Evolutionary conservation across 2,329 filamentous ascomycete species (phyloP), one percentile per base, ranked within the genome.

Genomic region (Microsporum audouinii): DNA sequence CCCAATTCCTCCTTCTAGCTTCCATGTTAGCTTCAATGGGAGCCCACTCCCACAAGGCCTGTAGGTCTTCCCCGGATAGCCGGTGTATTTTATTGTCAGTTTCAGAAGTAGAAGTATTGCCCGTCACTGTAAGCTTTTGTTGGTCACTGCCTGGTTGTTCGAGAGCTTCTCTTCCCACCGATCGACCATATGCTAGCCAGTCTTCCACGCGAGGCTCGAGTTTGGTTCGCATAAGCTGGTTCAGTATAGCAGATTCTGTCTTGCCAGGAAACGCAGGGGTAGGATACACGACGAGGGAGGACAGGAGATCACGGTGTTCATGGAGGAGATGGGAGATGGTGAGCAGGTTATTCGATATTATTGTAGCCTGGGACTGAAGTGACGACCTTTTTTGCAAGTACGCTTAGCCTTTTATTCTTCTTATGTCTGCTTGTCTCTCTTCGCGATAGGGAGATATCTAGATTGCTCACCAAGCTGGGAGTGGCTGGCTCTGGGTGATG

Each of bases 221-320:
- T 71, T 94, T 94, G 75, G 94, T 95, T 43, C 89, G 86, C 36
- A 95, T 78, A 1, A 95, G 78, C 67, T 87, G 83, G 31, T 82
- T 79, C 0, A 92, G 79, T 2, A 89, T 79, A 57, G 71, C 68
- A 1, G 71, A 75, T 71, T 88, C 84, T 3, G 81, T 86, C 66
- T 82, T 85, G 41, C 84, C 87, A 3, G 84, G 90, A 73, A 83
- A 94, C 71, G 85, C 85, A 1, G 89, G 88, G 10, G 86, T 84
- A 0, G 90, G 90, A 70, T 88, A 89, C 27, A 88, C 82, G 65
- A 88, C 86, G 58, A 89, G 80, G 60, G 84, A 83, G 61, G 80
- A 80, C 64, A 95, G 84, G 53, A 90, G 80, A 47, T 86, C 81
- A 45, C 82, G 77, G 68, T 91, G 82, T 60, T 86, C 81, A 64